phyloP scores from a whole-genome alignment of 1,284 basidiomycete genomes.

The Moniliella sp. region DNA sequence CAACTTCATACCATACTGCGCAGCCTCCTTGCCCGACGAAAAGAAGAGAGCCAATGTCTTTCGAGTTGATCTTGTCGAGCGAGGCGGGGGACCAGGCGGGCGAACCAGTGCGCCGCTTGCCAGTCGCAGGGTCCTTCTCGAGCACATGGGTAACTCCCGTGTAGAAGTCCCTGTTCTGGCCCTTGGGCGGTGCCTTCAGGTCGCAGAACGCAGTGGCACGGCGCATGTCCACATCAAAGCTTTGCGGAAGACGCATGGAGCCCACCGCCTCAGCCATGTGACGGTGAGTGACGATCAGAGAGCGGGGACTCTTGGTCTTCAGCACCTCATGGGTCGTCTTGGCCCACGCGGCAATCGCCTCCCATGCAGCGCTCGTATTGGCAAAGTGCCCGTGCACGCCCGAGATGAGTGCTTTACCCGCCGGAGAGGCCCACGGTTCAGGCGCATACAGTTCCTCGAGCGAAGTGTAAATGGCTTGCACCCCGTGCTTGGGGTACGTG shows the following conservation, averaged over 20 bases:
- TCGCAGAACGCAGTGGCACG: conserved; percentile 30
- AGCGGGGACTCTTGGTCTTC: conserved; percentile 19
- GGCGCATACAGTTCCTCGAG: conserved; percentile 13
- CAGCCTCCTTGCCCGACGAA: no score
- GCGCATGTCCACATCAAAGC: conserved; percentile 28
- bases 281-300: conserved; percentile 22
- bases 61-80: conserved; percentile 18
- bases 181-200: no score
- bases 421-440: conserved; percentile 3
- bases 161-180: conserved; percentile 32
- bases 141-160: conserved; percentile 22
- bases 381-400: no score
- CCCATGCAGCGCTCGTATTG: no score
- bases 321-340: conserved; percentile 14
- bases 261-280: conserved; percentile 11
- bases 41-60: conserved; percentile 11
- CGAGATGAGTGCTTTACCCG: no score
- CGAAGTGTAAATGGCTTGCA: conserved; percentile 15
- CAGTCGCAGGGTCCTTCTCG: conserved; percentile 18
- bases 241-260: conserved; percentile 9
- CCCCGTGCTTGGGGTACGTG: conserved; percentile 11
- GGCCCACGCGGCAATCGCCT: conserved; percentile 9
- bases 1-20: no score
- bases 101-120: conserved; percentile 17
- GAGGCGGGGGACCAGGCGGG: conserved; percentile 14